Conservation (phyloP, 768 basidiomycete genomes). For the Termitomyces sp. region DNA sequence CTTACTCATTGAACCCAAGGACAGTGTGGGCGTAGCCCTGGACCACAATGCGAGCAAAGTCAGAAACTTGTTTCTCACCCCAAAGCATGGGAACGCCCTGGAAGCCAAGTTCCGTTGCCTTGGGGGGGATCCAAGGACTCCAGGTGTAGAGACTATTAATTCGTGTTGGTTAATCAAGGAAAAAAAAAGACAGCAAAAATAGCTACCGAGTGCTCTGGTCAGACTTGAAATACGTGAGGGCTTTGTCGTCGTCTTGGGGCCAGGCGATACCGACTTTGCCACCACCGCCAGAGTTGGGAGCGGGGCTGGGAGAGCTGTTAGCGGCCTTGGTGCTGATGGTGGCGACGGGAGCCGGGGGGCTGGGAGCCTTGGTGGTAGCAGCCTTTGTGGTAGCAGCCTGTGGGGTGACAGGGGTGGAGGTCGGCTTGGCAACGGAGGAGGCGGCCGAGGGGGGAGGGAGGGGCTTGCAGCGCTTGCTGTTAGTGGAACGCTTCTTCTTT, state of each 20-base stretch:
- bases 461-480: constrained; percentile 52
- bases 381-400: constrained; percentile 7
- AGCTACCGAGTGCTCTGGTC: constrained; percentile 37
- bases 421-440: constrained; percentile 11
- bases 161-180: not conserved
- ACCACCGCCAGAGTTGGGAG: constrained; percentile 14
- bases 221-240: constrained; percentile 48
- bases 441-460: constrained; percentile 29
- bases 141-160: constrained; percentile 56
- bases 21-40: constrained; percentile 45
- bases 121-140: constrained; percentile 45
- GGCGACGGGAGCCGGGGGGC: constrained; percentile 8
- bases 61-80: constrained; percentile 46
- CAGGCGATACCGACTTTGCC: constrained; percentile 65
- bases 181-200: not conserved
- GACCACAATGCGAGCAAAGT: constrained; percentile 43
- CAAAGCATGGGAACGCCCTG: constrained; percentile 65
- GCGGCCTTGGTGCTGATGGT: constrained; percentile 10
- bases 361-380: constrained; percentile 5
- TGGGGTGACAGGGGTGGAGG: constrained; percentile 6
- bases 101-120: constrained; percentile 39
- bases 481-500: constrained; percentile 44
- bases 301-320: not conserved
- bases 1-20: constrained; percentile 75
- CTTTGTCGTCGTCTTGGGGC: constrained; percentile 47